Percentiles rank a stretch among this genome's conserved stretches.
Conservation (phyloP, 108 stramenopile genomes). For the Cyclotella sp. region DNA sequence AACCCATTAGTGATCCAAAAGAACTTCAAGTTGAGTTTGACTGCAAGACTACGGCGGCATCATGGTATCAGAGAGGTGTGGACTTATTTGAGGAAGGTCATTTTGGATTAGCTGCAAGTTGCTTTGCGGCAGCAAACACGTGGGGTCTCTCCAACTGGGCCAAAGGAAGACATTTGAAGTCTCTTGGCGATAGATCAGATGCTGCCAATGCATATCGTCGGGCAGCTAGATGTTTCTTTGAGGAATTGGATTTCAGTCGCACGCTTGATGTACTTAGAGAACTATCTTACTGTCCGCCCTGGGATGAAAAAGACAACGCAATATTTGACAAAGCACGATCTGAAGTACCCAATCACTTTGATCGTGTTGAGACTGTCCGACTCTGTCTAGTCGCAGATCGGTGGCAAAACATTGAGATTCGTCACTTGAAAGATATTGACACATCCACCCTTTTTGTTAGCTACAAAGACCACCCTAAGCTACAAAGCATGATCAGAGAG, state of each 20-base stretch:
- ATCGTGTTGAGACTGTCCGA: slow-evolving; percentile 1
- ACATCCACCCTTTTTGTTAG: slow-evolving; percentile 8
- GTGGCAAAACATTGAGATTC: background rate
- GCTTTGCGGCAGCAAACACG: slow-evolving; percentile 21
- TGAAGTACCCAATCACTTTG: slow-evolving; percentile 8
- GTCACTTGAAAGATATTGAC: slow-evolving; percentile 9
- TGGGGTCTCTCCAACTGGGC: slow-evolving; percentile 11
- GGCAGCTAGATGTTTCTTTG: slow-evolving; percentile 10
- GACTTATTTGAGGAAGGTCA: slow-evolving; percentile 27
- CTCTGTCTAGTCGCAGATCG: background rate
- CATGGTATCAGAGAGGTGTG: slow-evolving; percentile 26
- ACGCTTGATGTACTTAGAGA: slow-evolving; percentile 15
- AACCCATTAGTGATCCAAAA: slow-evolving; percentile 14
- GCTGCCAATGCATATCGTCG: slow-evolving; percentile 14
- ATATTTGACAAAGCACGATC: slow-evolving; percentile 13
- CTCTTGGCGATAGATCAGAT: background rate
- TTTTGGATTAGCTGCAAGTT: slow-evolving; percentile 34
- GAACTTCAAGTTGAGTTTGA: slow-evolving; percentile 33
- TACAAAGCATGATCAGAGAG: background rate
- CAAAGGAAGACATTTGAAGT: slow-evolving; percentile 9
- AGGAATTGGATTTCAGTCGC: background rate
- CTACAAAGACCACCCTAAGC: slow-evolving; percentile 16
- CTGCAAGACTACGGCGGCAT: slow-evolving; percentile 11
- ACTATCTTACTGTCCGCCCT: slow-evolving; percentile 13
- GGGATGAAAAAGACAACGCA: background rate